These are phyloP conservation scores for Yamadazyma atmosphaerica DNA, from an alignment of 1,139 yeast genomes.

Conservation along the genomic window DNA sequence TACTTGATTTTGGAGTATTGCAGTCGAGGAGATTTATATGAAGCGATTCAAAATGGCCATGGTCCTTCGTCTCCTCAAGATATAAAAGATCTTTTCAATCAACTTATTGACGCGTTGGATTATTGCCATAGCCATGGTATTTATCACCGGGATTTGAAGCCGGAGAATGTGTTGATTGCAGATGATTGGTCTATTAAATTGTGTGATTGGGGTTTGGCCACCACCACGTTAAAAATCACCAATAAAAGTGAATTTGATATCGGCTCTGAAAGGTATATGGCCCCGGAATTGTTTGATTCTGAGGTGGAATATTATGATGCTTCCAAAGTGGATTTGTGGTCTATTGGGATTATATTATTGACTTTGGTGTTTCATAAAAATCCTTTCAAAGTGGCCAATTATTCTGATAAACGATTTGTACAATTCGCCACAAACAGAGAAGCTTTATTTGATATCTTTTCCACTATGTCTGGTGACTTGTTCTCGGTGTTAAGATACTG, in stretches of 20 bases:
- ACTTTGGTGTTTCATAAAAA: conserved; percentile 88
- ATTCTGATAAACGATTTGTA: conserved; percentile 80
- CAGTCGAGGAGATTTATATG: conserved; percentile 89
- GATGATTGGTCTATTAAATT: conserved; percentile 80
- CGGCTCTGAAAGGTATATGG: conserved; percentile 96
- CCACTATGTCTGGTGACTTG: conserved; percentile 84
- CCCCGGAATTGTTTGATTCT: conserved; percentile 82
- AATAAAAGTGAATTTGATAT: conserved; percentile 71
- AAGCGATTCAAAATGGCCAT: conserved; percentile 78
- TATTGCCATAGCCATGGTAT: conserved; percentile 74
- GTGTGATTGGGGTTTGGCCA: conserved; percentile 93
- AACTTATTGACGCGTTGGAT: conserved; percentile 75
- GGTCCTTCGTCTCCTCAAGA: conserved; percentile 80
- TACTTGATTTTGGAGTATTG: conserved; percentile 86
- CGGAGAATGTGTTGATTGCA: conserved; percentile 80
- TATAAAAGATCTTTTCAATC: conserved; percentile 72
- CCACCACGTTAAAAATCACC: conserved; percentile 58
- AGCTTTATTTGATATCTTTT: conserved; percentile 87
- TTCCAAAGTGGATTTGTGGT: conserved; percentile 89
- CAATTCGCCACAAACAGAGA: conserved; percentile 89
- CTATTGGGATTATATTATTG: conserved; percentile 81
- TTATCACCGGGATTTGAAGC: conserved; percentile 87
- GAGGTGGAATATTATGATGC: conserved; percentile 72
- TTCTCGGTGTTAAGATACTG: conserved; percentile 78
- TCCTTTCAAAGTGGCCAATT: conserved; percentile 84